phyloP scores from a whole-genome alignment of 257 asterid species.

The Ehretia macrophylla region DNA sequence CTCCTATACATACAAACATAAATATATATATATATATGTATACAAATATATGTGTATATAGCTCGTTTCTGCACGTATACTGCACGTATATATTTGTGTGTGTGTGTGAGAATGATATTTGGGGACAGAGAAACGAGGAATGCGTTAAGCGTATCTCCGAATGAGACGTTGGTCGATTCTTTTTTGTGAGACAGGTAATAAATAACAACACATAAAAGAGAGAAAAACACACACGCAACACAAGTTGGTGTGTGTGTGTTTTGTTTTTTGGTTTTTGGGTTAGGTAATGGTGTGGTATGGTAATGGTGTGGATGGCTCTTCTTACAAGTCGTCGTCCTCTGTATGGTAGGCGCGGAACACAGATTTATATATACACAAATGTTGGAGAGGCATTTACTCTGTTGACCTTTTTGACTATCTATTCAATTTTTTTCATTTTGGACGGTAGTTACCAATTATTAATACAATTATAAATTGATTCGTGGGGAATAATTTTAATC shows the following conservation, averaged over 20 bases:
- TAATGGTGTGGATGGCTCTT: not conserved
- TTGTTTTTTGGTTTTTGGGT: no score
- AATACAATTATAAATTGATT: no score
- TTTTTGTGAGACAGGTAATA: constrained; percentile 27
- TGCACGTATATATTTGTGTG: not conserved
- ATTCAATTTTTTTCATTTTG: no score
- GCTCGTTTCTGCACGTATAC: no score
- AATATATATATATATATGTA: no score
- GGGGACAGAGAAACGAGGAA: constrained; percentile 12
- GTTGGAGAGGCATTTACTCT: constrained; percentile 5
- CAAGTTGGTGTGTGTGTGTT: no score
- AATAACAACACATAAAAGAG: not conserved
- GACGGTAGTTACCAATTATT: no score
- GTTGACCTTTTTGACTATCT: not conserved
- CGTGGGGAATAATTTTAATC: no score
- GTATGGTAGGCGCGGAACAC: no score
- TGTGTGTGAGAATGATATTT: not conserved
- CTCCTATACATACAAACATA: not conserved
- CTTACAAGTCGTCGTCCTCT: no score
- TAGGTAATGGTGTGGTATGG: not conserved
- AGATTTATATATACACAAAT: not conserved
- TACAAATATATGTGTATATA: not conserved
- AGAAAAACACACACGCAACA: no score
- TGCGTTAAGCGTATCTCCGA: constrained; percentile 34
- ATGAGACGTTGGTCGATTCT: constrained; percentile 36